Evolutionary conservation across 2,329 filamentous ascomycete genomes (phyloP), one percentile per base, ranked within the genome.

Genomic region (Penicillium sp.): DNA sequence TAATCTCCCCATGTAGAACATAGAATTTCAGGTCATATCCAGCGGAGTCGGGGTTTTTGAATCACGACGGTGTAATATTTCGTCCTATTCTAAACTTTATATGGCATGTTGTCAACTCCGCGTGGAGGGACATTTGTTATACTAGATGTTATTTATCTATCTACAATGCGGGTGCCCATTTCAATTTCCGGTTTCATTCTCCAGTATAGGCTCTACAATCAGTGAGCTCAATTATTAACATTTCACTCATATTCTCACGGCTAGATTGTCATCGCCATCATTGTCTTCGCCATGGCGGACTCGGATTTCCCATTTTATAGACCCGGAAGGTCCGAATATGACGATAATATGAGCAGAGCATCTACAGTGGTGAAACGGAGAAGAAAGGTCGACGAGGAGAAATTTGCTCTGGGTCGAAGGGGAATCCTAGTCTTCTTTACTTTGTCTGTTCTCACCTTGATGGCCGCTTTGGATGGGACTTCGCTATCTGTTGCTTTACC

Each of bases 391-490:
- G 49, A 53, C 4, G 49, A 58, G n/a, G 56, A 64, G 12, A 61
- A 59, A n/a, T 67, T 67, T 51, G 54, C 50, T n/a, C 42, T 67
- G n/a, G 60, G 60, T n/a, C 43, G 58, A 21, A 60, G 59, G 19
- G 65, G 65, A 10, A 57, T 57, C 9, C 27, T 67, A 33, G 65
- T 64, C 3, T 59, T 67, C n/a, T 63, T 67, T 33, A 67, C 65
- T 6, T 50, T 67, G 35, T 57, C 61, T 27, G 58, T 67, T 3
- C 58, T 67, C 5, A 61, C 63, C 1, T 55, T 69, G 23, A 69
- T 69, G 67, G 66, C 66, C 9, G 66, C 67, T 31, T 54, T 69
- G 9, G 67, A 69, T 56, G 66, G 64, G 4, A 68, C 64, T 2
- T 68, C 66, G 6, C 49, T 69, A 7, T 67, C 64, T 1, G 66